Conservation (phyloP, 1,284 basidiomycete genomes). For the Xerocomus tenax region DNA sequence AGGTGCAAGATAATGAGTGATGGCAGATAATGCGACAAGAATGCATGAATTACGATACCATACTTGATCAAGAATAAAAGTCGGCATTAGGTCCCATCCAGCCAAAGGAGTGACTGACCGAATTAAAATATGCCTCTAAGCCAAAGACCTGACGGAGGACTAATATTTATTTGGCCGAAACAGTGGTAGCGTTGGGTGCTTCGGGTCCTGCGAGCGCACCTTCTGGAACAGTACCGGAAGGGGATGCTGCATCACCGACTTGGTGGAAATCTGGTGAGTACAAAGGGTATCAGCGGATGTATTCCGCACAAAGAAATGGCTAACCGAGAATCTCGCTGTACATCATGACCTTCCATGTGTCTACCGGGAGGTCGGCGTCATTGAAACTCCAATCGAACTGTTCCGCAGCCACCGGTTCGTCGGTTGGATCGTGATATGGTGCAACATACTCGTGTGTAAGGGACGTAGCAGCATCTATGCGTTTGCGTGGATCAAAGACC, state of each 20-base stretch:
- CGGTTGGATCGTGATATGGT: constrained; percentile 97
- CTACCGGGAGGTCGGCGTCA: constrained; percentile 97
- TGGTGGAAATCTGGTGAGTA: constrained; percentile 63
- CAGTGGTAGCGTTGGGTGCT: constrained; percentile 7
- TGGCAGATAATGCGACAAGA: constrained; percentile 8
- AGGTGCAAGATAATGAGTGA: constrained; percentile 5
- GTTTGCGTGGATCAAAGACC: constrained; percentile 94
- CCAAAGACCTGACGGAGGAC: constrained; percentile 2
- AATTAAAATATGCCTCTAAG: constrained; percentile 9
- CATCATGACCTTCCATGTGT: constrained; percentile 99
- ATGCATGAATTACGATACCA: constrained; percentile 12
- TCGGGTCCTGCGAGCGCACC: constrained; percentile 61
- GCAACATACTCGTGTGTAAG: constrained; percentile 91
- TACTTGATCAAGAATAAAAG: constrained; percentile 11
- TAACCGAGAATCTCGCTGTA: constrained; percentile 89
- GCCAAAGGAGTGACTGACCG: constrained; percentile 11
- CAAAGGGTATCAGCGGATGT: constrained; percentile 7
- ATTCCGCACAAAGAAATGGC: constrained; percentile 22
- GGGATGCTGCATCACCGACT: constrained; percentile 46
- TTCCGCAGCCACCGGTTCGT: constrained; percentile 91
- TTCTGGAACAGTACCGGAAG: constrained; percentile 41
- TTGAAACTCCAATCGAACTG: constrained; percentile 99
- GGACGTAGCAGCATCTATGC: constrained; percentile 91
- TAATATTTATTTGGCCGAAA: constrained; percentile 15
- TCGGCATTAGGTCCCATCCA: constrained; percentile 3